A percentile compares a stretch with the other conserved stretches of the same genome.
Conservation (phyloP, 1,284 basidiomycete species). For the Polyporus tsugae region DNA sequence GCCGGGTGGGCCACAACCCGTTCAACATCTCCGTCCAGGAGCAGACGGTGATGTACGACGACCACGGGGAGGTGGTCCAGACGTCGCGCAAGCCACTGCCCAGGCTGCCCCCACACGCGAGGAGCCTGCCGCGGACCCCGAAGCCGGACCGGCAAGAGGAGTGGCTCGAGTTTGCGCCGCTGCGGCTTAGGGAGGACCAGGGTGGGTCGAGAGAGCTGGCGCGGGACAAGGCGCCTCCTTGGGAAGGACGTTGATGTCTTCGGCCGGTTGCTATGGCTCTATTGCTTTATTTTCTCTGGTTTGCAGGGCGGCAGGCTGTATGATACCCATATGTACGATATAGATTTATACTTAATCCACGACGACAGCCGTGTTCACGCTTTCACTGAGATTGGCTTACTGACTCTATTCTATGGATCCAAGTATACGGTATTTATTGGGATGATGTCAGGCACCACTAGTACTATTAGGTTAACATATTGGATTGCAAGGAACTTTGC, state of each 20-base stretch:
- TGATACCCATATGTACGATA: not conserved
- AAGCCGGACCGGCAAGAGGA: constrained; percentile 5
- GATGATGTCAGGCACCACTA: no score
- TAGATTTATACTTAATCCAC: not conserved
- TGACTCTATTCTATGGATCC: no score
- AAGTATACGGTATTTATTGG: no score
- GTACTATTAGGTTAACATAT: no score
- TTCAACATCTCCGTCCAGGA: constrained; percentile 12
- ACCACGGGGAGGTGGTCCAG: constrained; percentile 41
- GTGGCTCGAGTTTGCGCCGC: constrained; percentile 15
- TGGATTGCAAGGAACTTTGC: no score
- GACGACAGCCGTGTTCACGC: not conserved
- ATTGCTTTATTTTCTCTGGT: not conserved
- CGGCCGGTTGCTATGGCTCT: not conserved
- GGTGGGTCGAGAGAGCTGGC: not conserved
- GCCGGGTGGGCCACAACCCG: no score
- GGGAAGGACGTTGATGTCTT: not conserved
- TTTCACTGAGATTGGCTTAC: not conserved
- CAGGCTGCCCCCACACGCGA: not conserved
- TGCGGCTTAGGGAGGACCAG: not conserved
- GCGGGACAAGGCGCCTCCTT: not conserved
- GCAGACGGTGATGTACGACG: constrained; percentile 7
- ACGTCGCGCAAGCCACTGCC: not conserved
- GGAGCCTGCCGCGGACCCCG: not conserved
- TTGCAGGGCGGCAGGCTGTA: not conserved